These are phyloP conservation scores for Kwoniella newhampshirensis DNA, from an alignment of 768 basidiomycete genomes.

Conservation along the genomic window DNA sequence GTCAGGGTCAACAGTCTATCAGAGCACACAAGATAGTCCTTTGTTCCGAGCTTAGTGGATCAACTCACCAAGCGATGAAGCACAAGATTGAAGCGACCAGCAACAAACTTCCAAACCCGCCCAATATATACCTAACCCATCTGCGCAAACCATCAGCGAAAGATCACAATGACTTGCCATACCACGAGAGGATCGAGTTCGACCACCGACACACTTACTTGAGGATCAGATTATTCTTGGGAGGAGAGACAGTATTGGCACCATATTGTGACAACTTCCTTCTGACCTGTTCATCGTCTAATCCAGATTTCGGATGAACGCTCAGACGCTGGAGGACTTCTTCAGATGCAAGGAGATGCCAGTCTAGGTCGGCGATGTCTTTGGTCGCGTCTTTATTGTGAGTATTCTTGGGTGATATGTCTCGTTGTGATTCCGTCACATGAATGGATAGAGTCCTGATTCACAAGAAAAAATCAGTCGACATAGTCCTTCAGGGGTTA, in stretches of 20 bases:
- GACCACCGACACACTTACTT: slow-evolving; percentile 48
- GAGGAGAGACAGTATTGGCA: slow-evolving; percentile 60
- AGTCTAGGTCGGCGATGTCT: slow-evolving; percentile 56
- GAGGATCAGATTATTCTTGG: slow-evolving; percentile 57
- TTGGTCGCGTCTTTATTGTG: slow-evolving; percentile 32
- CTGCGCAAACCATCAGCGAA: slow-evolving; percentile 23
- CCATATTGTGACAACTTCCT: slow-evolving; percentile 58
- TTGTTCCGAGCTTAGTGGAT: slow-evolving; percentile 11
- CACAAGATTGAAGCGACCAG: slow-evolving; percentile 62
- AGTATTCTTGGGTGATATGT: slow-evolving; percentile 2
- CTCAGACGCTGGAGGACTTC: slow-evolving; percentile 58
- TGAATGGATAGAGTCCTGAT: slow-evolving; percentile 59
- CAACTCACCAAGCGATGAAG: slow-evolving; percentile 58
- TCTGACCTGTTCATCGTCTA: slow-evolving; percentile 59
- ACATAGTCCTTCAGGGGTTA: neutral
- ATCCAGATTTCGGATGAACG: slow-evolving; percentile 57
- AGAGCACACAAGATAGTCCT: neutral
- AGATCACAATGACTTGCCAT: neutral
- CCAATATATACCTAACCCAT: slow-evolving; percentile 60
- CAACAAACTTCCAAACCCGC: slow-evolving; percentile 63
- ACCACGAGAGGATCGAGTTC: neutral
- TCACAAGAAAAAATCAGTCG: neutral
- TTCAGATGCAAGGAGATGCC: slow-evolving; percentile 57
- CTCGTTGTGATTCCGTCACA: slow-evolving; percentile 47
- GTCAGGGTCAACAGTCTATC: too few species aligned